These are phyloP conservation scores for Alternaria tenuissima DNA, from an alignment of 2,329 filamentous ascomycete genomes.

Conservation along the genomic window DNA sequence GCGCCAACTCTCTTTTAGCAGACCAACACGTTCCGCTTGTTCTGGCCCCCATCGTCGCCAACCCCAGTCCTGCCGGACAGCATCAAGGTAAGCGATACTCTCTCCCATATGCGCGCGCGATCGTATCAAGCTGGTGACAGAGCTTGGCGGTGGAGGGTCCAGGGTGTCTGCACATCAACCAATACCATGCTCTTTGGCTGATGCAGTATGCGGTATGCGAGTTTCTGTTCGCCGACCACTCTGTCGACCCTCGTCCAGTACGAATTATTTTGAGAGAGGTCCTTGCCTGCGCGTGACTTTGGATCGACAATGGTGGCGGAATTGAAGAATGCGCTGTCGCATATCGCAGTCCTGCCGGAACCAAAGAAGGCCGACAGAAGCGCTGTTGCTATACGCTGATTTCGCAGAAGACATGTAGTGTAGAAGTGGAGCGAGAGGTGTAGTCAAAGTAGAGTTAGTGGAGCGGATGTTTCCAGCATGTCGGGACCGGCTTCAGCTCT, in stretches of 20 bases:
- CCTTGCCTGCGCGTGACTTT: constrained; percentile 13
- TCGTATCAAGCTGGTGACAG: constrained; percentile 10
- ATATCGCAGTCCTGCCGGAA: constrained; percentile 9
- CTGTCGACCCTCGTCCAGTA: constrained; percentile 7
- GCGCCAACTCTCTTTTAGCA: constrained; percentile 3
- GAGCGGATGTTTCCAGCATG: constrained; percentile 15
- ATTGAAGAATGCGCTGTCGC: constrained; percentile 7
- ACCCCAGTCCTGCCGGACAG: constrained; percentile 26
- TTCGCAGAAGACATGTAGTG: background rate
- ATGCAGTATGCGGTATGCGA: constrained; percentile 1
- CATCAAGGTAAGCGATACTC: constrained; percentile 4
- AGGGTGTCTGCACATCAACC: constrained; percentile 3
- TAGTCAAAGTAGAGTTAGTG: constrained; percentile 20
- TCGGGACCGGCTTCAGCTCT: constrained; percentile 27
- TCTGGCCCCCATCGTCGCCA: constrained; percentile 32
- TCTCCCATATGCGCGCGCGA: constrained; percentile 14
- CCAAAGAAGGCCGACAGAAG: background rate
- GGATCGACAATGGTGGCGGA: constrained; percentile 15
- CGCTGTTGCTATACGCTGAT: background rate
- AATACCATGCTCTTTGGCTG: constrained; percentile 6
- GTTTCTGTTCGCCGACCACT: constrained; percentile 18
- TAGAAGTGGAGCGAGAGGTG: constrained; percentile 4
- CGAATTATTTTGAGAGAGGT: constrained; percentile 11
- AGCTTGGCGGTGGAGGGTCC: constrained; percentile 9
- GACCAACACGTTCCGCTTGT: constrained; percentile 7